These are phyloP conservation scores for Maudiozyma humilis DNA, from an alignment of 1,139 yeast genomes.

Conservation along the genomic window DNA sequence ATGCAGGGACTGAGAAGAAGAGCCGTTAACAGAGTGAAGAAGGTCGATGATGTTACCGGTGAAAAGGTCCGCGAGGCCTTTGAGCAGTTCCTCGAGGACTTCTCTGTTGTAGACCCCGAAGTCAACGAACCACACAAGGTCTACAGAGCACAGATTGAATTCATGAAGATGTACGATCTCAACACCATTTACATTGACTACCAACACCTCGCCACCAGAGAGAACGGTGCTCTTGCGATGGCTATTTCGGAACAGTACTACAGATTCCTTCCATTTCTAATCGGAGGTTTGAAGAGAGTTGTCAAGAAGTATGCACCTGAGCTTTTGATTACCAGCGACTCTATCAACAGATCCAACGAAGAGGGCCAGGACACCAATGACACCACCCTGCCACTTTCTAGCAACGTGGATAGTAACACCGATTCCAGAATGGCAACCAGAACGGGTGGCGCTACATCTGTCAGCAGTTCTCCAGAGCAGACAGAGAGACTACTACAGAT, in stretches of 20 bases:
- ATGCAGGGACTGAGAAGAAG: slow-evolving; percentile 27
- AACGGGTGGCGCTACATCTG: slow-evolving; percentile 18
- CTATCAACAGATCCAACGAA: slow-evolving; percentile 37
- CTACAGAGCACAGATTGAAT: slow-evolving; percentile 73
- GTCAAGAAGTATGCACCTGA: slow-evolving; percentile 73
- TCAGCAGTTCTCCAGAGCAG: slow-evolving; percentile 26
- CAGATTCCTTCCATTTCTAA: slow-evolving; percentile 79
- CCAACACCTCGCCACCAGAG: slow-evolving; percentile 64
- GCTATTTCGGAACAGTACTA: slow-evolving; percentile 90
- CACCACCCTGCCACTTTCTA: neutral
- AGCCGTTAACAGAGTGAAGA: slow-evolving; percentile 61
- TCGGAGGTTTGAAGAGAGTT: slow-evolving; percentile 64
- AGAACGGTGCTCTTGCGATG: slow-evolving; percentile 80
- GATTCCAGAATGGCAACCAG: slow-evolving; percentile 25
- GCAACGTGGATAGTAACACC: slow-evolving; percentile 6
- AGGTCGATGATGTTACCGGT: slow-evolving; percentile 85
- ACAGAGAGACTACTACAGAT: slow-evolving; percentile 78
- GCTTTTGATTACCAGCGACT: slow-evolving; percentile 33
- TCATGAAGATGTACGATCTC: slow-evolving; percentile 69
- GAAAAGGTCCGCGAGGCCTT: slow-evolving; percentile 89
- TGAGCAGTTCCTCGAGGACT: slow-evolving; percentile 73
- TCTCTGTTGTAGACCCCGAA: slow-evolving; percentile 22
- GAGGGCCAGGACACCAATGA: slow-evolving; percentile 14
- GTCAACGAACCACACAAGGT: slow-evolving; percentile 42
- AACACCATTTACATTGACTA: slow-evolving; percentile 81